Evolutionary conservation across 495 filamentous ascomycete species (phyloP), one percentile per base, ranked within the genome.

Genomic region (Aspergillus panamensis): DNA sequence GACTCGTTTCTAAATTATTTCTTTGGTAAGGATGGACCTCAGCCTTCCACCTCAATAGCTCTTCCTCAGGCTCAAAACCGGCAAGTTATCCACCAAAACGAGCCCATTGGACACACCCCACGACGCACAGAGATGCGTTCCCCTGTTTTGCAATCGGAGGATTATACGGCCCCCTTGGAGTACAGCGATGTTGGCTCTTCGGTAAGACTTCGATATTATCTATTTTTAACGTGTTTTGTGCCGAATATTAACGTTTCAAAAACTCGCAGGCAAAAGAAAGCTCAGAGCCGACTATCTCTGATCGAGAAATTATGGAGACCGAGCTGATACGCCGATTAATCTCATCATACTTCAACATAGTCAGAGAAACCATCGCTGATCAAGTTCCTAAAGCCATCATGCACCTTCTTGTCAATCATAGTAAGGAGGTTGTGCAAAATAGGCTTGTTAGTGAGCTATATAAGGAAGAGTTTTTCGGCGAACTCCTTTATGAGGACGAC

Each of bases 301-400:
- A 98, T 50, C 87, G 95, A 48, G 94, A 98, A 77, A 85, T 93
- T 29, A 87, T 98, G 78, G 94, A 98, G 73, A 96, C 94, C 8
- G 94, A 98, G 73, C 83, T 98, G 21, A 98, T 98, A 67, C 90
- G 93, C 32, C 89, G 92, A 32, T 80, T 98, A 33, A 98, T 98
- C 64, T 92, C 88, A 51, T 96, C 91, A 1, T 98, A 98, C 72
- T 98, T 98, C 80, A 92, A 96, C 66, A 98, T 98, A 62, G 94
- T 98, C 10, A 89, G 94, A 52, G 94, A 98, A 69, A 91, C 89
- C 37, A 96, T 97, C 63, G 93, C 93, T 21, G 94, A 98, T 66
- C 93, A 97, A 72, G 95, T 98, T 17, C 94, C 94, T 48, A 98
- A 98, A 76, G 94, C 94, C 1, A 88, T 98, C 64, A 98, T 98